A percentile compares a stretch with the other conserved stretches of the same genome.
Conservation (phyloP, 345 rosid genomes). For the Rhodamnia rubescens region DNA sequence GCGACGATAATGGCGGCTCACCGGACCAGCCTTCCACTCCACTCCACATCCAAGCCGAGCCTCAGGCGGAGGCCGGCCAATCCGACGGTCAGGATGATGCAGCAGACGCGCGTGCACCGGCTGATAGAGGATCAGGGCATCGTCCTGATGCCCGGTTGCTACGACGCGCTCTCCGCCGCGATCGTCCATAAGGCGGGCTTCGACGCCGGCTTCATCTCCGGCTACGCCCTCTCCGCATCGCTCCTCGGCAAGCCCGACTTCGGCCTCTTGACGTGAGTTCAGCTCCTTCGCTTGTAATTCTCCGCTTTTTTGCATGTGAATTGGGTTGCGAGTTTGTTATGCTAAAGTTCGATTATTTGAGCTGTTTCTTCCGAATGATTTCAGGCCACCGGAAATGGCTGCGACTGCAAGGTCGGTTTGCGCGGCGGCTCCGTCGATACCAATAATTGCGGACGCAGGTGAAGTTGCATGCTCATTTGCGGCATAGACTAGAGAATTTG, state of each 20-base stretch:
- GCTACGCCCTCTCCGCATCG: conserved; percentile 41
- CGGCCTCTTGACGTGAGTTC: conserved; percentile 33
- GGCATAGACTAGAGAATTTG: not conserved
- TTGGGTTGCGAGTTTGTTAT: not conserved
- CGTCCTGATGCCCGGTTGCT: conserved; percentile 36
- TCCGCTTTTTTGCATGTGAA: not conserved
- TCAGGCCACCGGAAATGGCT: conserved; percentile 43
- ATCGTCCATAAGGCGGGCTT: conserved; percentile 35
- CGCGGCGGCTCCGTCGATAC: conserved; percentile 28
- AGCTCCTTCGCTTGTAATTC: not conserved
- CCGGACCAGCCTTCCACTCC: not conserved
- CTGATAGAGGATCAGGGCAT: conserved; percentile 38
- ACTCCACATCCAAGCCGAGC: not conserved
- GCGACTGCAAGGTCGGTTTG: conserved; percentile 33
- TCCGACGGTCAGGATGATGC: conserved; percentile 27
- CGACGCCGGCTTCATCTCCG: conserved; percentile 37
- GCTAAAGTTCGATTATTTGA: not conserved
- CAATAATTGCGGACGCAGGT: conserved; percentile 37
- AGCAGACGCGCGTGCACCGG: conserved; percentile 29
- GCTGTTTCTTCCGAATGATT: not conserved
- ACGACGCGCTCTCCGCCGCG: conserved; percentile 44
- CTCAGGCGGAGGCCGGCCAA: not conserved
- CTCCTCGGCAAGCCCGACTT: conserved; percentile 42
- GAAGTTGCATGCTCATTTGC: not conserved
- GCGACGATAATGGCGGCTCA: not conserved